phyloP scores from a whole-genome alignment of 2,329 filamentous ascomycete species.

The Dactylella cylindrospora region DNA sequence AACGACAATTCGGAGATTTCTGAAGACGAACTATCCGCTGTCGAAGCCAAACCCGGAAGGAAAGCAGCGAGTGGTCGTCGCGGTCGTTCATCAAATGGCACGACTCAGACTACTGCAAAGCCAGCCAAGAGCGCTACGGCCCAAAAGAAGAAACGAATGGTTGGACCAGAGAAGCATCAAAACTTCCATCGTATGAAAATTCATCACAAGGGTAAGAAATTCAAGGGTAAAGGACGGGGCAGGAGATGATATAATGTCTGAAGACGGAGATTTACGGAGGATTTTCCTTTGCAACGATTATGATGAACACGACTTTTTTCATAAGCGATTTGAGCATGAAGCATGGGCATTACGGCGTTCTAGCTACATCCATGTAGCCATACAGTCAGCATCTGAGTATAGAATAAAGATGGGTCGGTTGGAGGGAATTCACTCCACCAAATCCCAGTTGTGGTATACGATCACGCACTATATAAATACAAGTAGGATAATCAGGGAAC shows the following conservation, averaged over 20 bases:
- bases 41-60: neutral
- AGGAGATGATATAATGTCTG: conserved; percentile 20
- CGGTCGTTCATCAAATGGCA: no score
- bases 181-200: conserved; percentile 40
- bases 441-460: no score
- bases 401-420: no score
- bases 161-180: conserved; percentile 25
- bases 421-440: no score
- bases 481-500: no score
- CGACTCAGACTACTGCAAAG: neutral
- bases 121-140: neutral
- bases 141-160: conserved; percentile 1
- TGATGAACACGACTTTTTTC: no score
- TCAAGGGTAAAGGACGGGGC: conserved; percentile 20
- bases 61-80: no score
- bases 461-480: no score
- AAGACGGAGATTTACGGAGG: neutral
- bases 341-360: no score
- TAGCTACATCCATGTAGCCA: no score
- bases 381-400: no score
- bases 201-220: conserved; percentile 26
- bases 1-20: conserved; percentile 6
- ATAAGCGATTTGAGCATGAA: no score
- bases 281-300: neutral
- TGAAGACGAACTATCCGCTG: conserved; percentile 23